Evolutionary conservation across 2,329 filamentous ascomycete species (phyloP).

Genomic region (Zalaria obscura): DNA sequence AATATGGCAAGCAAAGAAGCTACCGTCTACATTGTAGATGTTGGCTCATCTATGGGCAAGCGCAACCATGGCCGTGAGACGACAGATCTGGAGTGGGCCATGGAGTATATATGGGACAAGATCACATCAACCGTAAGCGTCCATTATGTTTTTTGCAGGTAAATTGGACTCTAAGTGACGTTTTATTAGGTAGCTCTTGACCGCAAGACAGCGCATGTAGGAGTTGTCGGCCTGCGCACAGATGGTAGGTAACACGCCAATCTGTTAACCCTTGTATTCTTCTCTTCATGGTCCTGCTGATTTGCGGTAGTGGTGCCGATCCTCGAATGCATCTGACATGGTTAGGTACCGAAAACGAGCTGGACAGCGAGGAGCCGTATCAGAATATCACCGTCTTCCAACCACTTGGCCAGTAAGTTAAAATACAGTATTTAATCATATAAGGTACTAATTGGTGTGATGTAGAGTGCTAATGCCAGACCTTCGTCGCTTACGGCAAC

Average conservation of each 20-base stretch:
- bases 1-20: slow-evolving; percentile 86
- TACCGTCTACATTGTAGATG: slow-evolving; percentile 80
- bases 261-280: too few species aligned
- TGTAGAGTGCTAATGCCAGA: slow-evolving; percentile 50
- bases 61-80: slow-evolving; percentile 55
- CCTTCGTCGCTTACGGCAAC: slow-evolving; percentile 48
- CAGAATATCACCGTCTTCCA: slow-evolving; percentile 65
- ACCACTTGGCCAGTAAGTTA: slow-evolving; percentile 42
- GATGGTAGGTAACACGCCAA: slow-evolving; percentile 34
- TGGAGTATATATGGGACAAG: slow-evolving; percentile 93
- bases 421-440: too few species aligned
- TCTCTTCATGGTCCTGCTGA: too few species aligned
- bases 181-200: slow-evolving; percentile 41
- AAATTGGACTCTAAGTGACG: not conserved
- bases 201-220: slow-evolving; percentile 59
- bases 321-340: too few species aligned
- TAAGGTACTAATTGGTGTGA: not conserved
- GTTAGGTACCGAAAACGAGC: slow-evolving; percentile 50
- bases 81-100: slow-evolving; percentile 74
- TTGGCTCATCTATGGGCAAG: slow-evolving; percentile 72
- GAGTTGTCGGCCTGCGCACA: slow-evolving; percentile 74
- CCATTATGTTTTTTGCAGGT: slow-evolving; percentile 6
- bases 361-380: slow-evolving; percentile 57
- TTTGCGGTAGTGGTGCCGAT: too few species aligned
- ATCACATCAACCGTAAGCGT: slow-evolving; percentile 55